phyloP scores from a whole-genome alignment of 805 yeast genomes.

The Priceomyces haplophilus region DNA sequence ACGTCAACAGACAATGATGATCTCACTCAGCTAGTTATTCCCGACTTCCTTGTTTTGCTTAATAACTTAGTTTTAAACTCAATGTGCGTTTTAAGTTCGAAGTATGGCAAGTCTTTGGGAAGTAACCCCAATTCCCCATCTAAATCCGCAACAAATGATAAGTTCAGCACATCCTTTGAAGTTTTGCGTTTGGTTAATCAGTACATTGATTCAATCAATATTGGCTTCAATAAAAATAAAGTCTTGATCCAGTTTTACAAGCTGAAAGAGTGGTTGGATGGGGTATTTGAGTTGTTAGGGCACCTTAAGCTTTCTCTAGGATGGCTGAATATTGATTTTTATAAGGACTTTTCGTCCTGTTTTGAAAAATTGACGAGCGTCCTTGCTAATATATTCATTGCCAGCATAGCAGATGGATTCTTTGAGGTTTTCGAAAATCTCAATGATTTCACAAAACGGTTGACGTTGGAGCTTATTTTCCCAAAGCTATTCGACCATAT shows the following conservation, averaged over 20 bases:
- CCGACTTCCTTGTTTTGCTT: slow-evolving; percentile 44
- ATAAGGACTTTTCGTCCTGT: slow-evolving; percentile 14
- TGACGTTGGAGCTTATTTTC: slow-evolving; percentile 32
- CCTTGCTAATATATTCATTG: slow-evolving; percentile 35
- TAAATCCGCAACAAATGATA: slow-evolving; percentile 10
- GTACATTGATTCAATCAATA: slow-evolving; percentile 27
- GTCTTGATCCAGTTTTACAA: slow-evolving; percentile 23
- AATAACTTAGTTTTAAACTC: slow-evolving; percentile 33
- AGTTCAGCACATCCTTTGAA: slow-evolving; percentile 26
- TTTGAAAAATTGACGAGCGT: slow-evolving; percentile 28
- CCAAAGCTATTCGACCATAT: slow-evolving; percentile 36
- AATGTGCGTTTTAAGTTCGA: slow-evolving; percentile 25
- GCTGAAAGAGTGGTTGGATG: slow-evolving; percentile 36
- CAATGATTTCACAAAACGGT: slow-evolving; percentile 33
- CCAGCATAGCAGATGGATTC: slow-evolving; percentile 21
- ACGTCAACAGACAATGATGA: slow-evolving; percentile 3
- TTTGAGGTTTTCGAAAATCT: slow-evolving; percentile 22
- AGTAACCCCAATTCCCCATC: slow-evolving; percentile 35
- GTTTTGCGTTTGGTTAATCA: slow-evolving; percentile 34
- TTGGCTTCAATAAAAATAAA: slow-evolving; percentile 24
- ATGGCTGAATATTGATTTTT: slow-evolving; percentile 21
- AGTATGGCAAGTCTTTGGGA: slow-evolving; percentile 29
- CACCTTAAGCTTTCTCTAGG: slow-evolving; percentile 25
- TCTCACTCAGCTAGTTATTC: slow-evolving; percentile 30
- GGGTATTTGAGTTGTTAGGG: slow-evolving; percentile 36